Base-by-base conservation (phyloP, 106 monocot genomes). In the Dendrobium chrysotoxum region DNA sequence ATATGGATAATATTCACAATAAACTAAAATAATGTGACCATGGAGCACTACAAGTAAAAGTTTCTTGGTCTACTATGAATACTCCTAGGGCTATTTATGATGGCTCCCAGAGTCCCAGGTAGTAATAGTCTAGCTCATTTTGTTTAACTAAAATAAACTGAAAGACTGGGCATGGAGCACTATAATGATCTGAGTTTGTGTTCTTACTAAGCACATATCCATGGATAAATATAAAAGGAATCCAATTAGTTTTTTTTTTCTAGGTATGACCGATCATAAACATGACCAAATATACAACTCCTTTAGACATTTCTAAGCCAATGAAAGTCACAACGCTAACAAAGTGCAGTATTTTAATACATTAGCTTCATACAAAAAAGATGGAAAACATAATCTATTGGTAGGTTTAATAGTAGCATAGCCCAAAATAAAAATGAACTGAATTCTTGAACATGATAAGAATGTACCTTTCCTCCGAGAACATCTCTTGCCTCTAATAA, bases 401-500 rank as follows among this genome's bases (percentile, higher is more conserved):
- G 13, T 26, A 76, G 7, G 21, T 76, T 42, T 47, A 76, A 50
- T 76, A 26, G 47, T 4, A 41, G 20, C 23, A 76, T 7, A 50
- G 11, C 13, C 53, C 40, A 76, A 26, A 44, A 75, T 39, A 61
- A 81, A 44, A 70, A 20, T 80, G 53, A 55, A 78, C 30, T 25
- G 38, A 58, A 83, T 7, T 54, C 6, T 55, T 12, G 64, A 30
- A 66, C 40, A 26, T n/a, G 8, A 28, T 41, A 17, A 77, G 41
- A 81, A 61, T 35, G 11, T 16, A 98, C 98, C 95, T 98, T 98
- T 72, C 98, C 98, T 83, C 98, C 98, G 46, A 98, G 82, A 77
- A 95, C 95, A 85, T 98, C 95, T 83, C 98, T 92, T 61, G 91
- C 92, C 84, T 98, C 98, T 79, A 98, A 82, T 40, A 98, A 81